Conservation (phyloP, 208 protist genomes). For the Paratrypanosoma confusum region DNA sequence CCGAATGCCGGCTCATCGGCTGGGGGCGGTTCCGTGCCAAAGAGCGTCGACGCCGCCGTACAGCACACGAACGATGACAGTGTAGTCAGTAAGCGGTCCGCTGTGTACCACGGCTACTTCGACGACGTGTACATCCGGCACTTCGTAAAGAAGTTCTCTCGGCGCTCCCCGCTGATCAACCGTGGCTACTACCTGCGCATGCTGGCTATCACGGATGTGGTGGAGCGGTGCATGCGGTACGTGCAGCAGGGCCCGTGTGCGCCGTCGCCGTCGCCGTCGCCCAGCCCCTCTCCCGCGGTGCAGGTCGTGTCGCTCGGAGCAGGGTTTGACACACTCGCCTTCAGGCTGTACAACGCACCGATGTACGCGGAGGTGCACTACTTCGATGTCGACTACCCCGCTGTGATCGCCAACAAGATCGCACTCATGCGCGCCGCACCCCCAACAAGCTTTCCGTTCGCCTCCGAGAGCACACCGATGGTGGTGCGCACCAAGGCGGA, state of each 20-base stretch:
- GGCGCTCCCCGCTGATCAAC: conserved; percentile 82
- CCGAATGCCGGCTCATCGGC: no score
- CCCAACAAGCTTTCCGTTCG: conserved; percentile 26
- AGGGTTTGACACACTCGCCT: conserved; percentile 79
- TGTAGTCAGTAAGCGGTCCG: conserved; percentile 83
- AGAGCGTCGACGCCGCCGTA: conserved; percentile 65
- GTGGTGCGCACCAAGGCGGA: background rate
- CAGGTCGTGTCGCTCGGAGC: conserved; percentile 83
- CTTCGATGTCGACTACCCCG: conserved; percentile 75
- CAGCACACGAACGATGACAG: conserved; percentile 90
- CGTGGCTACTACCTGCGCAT: conserved; percentile 84
- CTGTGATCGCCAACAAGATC: conserved; percentile 63
- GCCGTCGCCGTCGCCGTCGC: no score
- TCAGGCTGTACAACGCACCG: conserved; percentile 17
- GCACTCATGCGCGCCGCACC: conserved; percentile 54
- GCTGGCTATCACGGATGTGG: conserved; percentile 62
- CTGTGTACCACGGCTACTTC: conserved; percentile 59
- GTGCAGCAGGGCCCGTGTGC: conserved; percentile 1
- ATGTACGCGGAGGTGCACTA: conserved; percentile 29
- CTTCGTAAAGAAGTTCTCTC: conserved; percentile 73
- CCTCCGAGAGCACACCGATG: conserved; percentile 18
- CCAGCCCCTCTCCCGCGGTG: conserved; percentile 10
- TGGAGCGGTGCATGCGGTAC: conserved; percentile 26
- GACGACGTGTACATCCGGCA: conserved; percentile 58
- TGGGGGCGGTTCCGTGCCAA: no score